Percentiles rank a stretch among this genome's conserved stretches.
Conservation (phyloP, 305 asterid genomes). For the Ajuga reptans region DNA sequence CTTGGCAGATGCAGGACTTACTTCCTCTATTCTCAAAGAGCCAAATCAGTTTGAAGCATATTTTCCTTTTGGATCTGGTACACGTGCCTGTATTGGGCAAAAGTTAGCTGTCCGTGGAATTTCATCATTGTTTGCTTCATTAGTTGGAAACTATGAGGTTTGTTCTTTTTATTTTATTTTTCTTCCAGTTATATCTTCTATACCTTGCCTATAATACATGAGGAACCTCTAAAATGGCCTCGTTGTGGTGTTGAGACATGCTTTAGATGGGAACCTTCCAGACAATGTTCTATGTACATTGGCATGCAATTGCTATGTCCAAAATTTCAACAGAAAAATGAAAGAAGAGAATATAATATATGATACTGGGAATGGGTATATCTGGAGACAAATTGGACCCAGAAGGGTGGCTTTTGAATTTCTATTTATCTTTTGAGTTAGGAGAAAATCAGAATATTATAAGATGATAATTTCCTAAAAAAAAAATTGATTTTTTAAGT, state of each 20-base stretch:
- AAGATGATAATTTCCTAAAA: neutral
- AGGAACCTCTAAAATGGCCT: neutral
- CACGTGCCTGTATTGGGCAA: conserved; percentile 42
- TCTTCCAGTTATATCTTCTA: neutral
- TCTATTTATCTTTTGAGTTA: neutral
- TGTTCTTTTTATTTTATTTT: neutral
- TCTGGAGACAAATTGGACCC: neutral
- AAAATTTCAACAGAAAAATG: neutral
- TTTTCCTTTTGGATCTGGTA: conserved; percentile 43
- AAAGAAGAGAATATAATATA: neutral
- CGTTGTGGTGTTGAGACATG: neutral
- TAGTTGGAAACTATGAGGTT: conserved; percentile 32
- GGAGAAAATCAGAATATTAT: neutral
- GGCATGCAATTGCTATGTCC: neutral
- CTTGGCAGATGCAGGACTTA: conserved; percentile 12
- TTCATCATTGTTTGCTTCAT: conserved; percentile 35
- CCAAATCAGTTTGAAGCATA: conserved; percentile 27
- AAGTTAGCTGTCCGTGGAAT: conserved; percentile 30
- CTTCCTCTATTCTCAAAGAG: conserved; percentile 19
- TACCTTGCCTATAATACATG: neutral
- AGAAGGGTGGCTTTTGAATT: neutral
- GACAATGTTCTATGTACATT: neutral
- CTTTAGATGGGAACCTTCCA: neutral
- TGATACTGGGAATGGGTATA: neutral
- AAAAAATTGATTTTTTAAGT: neutral